Conservation (phyloP, 345 rosid species). For the Boechera divaricarpa region DNA sequence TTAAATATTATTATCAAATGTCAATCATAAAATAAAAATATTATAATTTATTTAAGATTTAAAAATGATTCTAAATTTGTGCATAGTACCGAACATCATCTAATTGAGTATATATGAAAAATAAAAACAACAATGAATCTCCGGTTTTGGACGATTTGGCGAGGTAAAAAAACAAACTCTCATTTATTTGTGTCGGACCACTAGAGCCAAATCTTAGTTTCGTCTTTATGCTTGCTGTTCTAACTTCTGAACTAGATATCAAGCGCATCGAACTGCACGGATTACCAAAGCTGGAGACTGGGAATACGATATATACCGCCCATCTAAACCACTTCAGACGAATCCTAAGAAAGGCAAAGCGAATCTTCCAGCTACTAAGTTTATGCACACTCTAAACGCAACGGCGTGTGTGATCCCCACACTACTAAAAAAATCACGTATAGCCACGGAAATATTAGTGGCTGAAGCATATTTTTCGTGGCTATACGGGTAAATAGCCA, state of each 20-base stretch:
- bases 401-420: constrained; percentile 89
- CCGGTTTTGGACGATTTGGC: constrained; percentile 77
- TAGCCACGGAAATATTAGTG: too few relatives aligned
- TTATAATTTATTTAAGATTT: too few relatives aligned
- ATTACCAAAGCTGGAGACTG: constrained; percentile 89
- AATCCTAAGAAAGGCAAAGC: constrained; percentile 73
- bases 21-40: too few relatives aligned
- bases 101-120: too few relatives aligned
- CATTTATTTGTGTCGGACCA: not conserved
- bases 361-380: constrained; percentile 60
- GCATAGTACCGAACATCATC: too few relatives aligned
- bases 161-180: constrained; percentile 61
- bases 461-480: too few relatives aligned
- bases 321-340: constrained; percentile 55
- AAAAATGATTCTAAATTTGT: too few relatives aligned
- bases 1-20: too few relatives aligned
- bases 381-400: constrained; percentile 96
- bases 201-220: not conserved
- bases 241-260: constrained; percentile 56
- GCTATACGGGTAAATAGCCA: too few relatives aligned
- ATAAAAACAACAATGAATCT: too few relatives aligned
- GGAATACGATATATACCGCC: constrained; percentile 80
- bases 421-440: too few relatives aligned
- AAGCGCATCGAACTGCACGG: constrained; percentile 94
- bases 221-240: constrained; percentile 4